Percentiles rank a stretch among this genome's conserved stretches.
These are phyloP conservation scores for Turnera subulata DNA, from an alignment of 345 rosid genomes.

Conservation along the genomic window DNA sequence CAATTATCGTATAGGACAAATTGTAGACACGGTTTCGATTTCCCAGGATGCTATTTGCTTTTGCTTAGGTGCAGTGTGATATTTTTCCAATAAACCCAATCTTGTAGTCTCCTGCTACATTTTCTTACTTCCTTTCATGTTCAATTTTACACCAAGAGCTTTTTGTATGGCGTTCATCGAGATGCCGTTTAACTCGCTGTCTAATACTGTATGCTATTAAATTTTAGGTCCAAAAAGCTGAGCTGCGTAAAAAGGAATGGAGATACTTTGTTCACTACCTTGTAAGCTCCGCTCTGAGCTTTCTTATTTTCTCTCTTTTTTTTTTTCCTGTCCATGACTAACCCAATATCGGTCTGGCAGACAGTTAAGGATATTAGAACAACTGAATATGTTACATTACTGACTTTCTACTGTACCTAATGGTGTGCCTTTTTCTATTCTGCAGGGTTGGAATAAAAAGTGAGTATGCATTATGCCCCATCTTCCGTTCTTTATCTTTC, in stretches of 20 bases:
- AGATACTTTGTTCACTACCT: constrained; percentile 93
- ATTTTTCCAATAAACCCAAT: too few species aligned
- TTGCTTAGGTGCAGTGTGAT: too few species aligned
- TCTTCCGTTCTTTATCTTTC: constrained; percentile 3
- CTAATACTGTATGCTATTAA: not conserved
- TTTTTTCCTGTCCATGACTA: too few species aligned
- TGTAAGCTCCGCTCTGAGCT: constrained; percentile 38
- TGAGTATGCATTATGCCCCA: constrained; percentile 42
- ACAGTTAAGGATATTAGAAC: constrained; percentile 10
- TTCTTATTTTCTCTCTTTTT: not conserved
- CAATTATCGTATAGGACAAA: too few species aligned
- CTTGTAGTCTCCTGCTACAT: not conserved
- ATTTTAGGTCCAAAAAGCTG: constrained; percentile 76
- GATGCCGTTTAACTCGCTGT: not conserved
- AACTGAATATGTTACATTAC: constrained; percentile 5
- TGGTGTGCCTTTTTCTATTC: constrained; percentile 29
- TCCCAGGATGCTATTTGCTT: too few species aligned
- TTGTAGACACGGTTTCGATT: too few species aligned
- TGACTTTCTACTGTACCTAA: constrained; percentile 19
- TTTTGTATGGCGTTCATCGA: too few species aligned
- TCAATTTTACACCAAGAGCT: not conserved
- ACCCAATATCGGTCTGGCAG: not conserved
- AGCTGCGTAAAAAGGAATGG: constrained; percentile 91
- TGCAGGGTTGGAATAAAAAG: constrained; percentile 99
- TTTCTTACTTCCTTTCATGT: not conserved